Evolutionary conservation across 495 filamentous ascomycete genomes (phyloP), one percentile per base, ranked within the genome.

Genomic region (Penicillium diatomitis): DNA sequence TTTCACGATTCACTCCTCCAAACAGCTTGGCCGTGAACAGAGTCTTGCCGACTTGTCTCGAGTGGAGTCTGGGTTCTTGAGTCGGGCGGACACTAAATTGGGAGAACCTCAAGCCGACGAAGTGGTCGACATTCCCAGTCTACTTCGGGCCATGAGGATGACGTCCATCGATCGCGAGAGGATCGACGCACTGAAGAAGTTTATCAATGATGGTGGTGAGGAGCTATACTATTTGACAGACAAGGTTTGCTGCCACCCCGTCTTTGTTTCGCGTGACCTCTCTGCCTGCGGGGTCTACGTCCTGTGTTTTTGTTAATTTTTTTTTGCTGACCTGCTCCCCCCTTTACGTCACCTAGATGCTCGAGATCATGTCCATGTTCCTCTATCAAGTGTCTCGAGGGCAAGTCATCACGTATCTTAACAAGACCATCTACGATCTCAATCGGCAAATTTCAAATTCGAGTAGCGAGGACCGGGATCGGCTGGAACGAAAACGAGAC

Each of bases 91-190:
- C 10, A 58, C 51, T 45, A 55, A 60, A 32, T 49, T 61, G 37
- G 64, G 74, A 37, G 57, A 78, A 46, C 45, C 50, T 8, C 56
- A 60, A 45, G 35, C 64, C 28, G 77, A 80, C 48, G 78, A 84
- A 36, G 85, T 94, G 42, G 66, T 64, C 8, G 76, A 88, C 61
- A 79, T 90, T 4, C 77, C 76, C 1, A 70, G 73, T 6, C 71
- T 96, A 37, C 73, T 91, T 69, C 54, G 56, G 33, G 74, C 76
- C 2, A 61, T 97, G 46, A 83, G 81, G 51, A 64, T 62, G 42
- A 78, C 82, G 2, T 73, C 85, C 1, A 86, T 99, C 40, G 94
- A 99, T 60, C 77, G 94, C 8, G 90, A 97, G 69, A 96, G 88
- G 67, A 79, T 91, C 44, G 83, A 89, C 49, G 85, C 81, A 0